Evolutionary conservation across 352 stramenopile genomes (phyloP).

Genomic region (Globisporangium yorkense): DNA sequence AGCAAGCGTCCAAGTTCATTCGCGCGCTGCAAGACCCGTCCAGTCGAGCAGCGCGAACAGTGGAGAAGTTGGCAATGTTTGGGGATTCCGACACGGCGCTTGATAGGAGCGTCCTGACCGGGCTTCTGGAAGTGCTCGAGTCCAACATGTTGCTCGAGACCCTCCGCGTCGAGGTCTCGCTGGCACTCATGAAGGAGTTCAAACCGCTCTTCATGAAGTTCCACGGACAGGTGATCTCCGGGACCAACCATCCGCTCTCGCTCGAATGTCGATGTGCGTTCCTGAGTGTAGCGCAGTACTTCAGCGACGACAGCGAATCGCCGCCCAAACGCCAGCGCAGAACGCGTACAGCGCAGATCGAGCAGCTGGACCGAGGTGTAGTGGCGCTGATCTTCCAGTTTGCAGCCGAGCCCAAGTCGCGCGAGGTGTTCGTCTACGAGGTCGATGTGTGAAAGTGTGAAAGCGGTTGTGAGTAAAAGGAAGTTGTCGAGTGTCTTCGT

Average conservation of each 20-base stretch:
- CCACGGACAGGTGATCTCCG: not conserved
- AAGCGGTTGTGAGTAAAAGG: not conserved
- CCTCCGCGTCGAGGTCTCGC: not conserved
- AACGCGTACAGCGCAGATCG: not conserved
- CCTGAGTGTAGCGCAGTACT: not conserved
- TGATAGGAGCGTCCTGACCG: not conserved
- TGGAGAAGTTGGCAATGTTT: not conserved
- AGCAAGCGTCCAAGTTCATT: not conserved
- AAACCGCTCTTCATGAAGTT: constrained; percentile 3
- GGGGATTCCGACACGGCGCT: not conserved
- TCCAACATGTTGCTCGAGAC: not conserved
- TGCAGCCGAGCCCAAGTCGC: not conserved
- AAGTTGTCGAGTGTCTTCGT: not conserved
- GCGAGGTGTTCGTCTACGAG: not conserved
- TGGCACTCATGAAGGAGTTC: not conserved
- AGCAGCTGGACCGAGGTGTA: not conserved
- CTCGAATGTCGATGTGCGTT: not conserved
- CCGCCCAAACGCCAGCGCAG: not conserved
- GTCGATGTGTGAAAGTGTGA: not conserved
- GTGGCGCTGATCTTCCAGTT: constrained; percentile 3
- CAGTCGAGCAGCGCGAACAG: not conserved
- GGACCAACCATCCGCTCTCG: not conserved
- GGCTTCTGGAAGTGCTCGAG: not conserved
- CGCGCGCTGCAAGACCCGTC: not conserved
- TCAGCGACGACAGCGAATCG: not conserved